These are phyloP conservation scores for Aspergillus niger DNA, from an alignment of 2,329 filamentous ascomycete genomes.

Conservation along the genomic window DNA sequence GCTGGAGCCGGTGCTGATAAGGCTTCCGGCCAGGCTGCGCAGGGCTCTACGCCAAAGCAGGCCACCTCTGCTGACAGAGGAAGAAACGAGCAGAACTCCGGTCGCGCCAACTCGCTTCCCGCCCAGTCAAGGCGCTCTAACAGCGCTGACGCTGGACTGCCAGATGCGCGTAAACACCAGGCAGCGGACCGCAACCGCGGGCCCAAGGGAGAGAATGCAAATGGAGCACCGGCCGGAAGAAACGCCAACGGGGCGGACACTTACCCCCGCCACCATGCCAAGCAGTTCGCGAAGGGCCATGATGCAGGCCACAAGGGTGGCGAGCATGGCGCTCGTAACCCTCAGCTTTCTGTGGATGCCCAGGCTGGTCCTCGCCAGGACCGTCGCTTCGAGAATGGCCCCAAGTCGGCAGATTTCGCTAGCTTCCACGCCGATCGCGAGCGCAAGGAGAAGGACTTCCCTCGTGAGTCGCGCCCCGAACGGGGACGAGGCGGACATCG, in stretches of 20 bases:
- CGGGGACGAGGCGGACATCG: slow-evolving; percentile 44
- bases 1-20: slow-evolving; percentile 38
- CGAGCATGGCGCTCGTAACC: slow-evolving; percentile 31
- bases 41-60: slow-evolving; percentile 32
- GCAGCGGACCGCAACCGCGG: slow-evolving; percentile 35
- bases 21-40: slow-evolving; percentile 30
- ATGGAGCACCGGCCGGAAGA: slow-evolving; percentile 27
- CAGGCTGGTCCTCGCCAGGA: slow-evolving; percentile 39
- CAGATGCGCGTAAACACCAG: slow-evolving; percentile 38
- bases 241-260: slow-evolving; percentile 34
- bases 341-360: slow-evolving; percentile 34
- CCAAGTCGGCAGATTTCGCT: slow-evolving; percentile 40
- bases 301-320: slow-evolving; percentile 32
- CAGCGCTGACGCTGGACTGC: slow-evolving; percentile 34
- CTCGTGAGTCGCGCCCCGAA: slow-evolving; percentile 42
- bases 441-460: slow-evolving; percentile 38
- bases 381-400: slow-evolving; percentile 41
- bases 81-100: slow-evolving; percentile 38
- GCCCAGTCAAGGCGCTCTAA: slow-evolving; percentile 40
- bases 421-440: slow-evolving; percentile 32
- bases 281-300: slow-evolving; percentile 37
- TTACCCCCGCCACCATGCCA: slow-evolving; percentile 34
- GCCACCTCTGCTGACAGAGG: slow-evolving; percentile 35
- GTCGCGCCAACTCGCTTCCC: slow-evolving; percentile 44
- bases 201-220: slow-evolving; percentile 36